These are phyloP conservation scores for Umbilicus rupestris DNA, from an alignment of 164 flowering plant species.

Conservation along the genomic window DNA sequence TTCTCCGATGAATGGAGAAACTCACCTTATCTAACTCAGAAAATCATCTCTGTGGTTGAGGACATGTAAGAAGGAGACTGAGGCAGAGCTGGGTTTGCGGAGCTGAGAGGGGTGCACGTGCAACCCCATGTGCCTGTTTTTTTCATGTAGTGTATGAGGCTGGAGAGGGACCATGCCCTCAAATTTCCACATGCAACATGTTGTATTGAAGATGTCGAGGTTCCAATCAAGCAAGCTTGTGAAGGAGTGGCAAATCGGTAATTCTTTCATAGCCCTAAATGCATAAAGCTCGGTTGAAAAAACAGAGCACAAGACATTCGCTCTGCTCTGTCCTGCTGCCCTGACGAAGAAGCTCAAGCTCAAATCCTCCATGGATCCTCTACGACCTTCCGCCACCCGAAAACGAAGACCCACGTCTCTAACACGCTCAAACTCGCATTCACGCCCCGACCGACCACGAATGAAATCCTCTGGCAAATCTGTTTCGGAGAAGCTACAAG, in stretches of 20 bases:
- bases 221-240: too few species aligned
- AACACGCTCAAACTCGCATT: too few species aligned
- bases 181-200: neutral
- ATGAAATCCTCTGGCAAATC: neutral
- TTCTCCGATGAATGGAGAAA: neutral
- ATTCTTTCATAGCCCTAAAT: neutral
- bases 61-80: too few species aligned
- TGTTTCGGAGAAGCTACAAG: slow-evolving; percentile 29
- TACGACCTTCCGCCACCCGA: neutral
- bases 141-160: slow-evolving; percentile 1
- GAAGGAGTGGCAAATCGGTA: neutral
- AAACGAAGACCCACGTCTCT: neutral
- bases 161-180: slow-evolving; percentile 2
- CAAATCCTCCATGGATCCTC: neutral
- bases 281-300: neutral
- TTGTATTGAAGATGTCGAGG: neutral
- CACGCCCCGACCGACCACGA: too few species aligned
- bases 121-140: slow-evolving; percentile 4
- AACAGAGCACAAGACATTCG: neutral
- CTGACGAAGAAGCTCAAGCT: neutral
- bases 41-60: neutral
- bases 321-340: neutral
- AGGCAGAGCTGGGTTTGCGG: neutral
- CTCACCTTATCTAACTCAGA: neutral
- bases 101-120: slow-evolving; percentile 3